Evolutionary conservation across 768 basidiomycete species (phyloP).

Genomic region (Agrocybe praecox): DNA sequence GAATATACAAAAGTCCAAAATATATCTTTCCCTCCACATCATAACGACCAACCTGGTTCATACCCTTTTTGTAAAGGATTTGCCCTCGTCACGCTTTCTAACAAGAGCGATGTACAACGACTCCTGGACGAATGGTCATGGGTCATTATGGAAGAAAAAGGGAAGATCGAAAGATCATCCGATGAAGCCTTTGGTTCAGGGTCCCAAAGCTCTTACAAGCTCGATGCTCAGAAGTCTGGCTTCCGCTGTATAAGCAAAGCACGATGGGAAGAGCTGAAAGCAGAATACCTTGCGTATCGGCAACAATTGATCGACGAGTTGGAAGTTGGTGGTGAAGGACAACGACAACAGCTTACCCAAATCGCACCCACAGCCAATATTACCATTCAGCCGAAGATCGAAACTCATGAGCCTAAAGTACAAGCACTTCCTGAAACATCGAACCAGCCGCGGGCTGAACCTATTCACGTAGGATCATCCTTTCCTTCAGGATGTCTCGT

Average conservation of each 20-base stretch:
- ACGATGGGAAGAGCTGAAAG: slow-evolving; percentile 64
- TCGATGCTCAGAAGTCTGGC: slow-evolving; percentile 59
- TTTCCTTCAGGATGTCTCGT: slow-evolving; percentile 72
- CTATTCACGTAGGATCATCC: slow-evolving; percentile 31
- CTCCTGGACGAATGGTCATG: slow-evolving; percentile 66
- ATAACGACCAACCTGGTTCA: slow-evolving; percentile 58
- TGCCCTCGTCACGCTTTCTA: slow-evolving; percentile 63
- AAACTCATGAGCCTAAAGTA: background rate
- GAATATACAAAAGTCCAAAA: slow-evolving; percentile 42
- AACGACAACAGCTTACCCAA: background rate
- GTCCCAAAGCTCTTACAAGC: background rate
- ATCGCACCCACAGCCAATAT: background rate
- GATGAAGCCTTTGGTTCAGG: no score
- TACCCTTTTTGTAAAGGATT: slow-evolving; percentile 72
- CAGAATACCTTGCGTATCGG: slow-evolving; percentile 71
- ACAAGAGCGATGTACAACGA: slow-evolving; percentile 36
- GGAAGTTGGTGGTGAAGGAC: slow-evolving; percentile 25
- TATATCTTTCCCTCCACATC: slow-evolving; percentile 62
- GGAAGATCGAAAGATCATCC: slow-evolving; percentile 3
- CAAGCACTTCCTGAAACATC: background rate
- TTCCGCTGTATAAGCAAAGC: slow-evolving; percentile 58
- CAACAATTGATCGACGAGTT: slow-evolving; percentile 53
- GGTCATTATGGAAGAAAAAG: slow-evolving; percentile 26
- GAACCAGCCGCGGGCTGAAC: background rate
- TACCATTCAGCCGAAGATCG: background rate